Conservation (phyloP, 768 basidiomycete genomes). For the Mycena floridula region DNA sequence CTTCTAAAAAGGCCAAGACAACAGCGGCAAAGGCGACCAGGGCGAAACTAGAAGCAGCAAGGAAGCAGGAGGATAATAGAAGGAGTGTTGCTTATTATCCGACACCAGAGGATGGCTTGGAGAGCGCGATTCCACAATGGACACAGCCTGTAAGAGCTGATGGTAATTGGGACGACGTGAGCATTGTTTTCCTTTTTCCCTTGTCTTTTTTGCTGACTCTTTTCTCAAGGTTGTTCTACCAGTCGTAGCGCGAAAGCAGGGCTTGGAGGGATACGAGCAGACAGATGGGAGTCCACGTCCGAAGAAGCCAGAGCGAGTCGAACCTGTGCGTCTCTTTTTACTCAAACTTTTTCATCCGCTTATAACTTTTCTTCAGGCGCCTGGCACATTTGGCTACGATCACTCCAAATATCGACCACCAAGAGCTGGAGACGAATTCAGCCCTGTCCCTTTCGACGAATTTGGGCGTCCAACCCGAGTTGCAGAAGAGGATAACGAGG, state of each 20-base stretch:
- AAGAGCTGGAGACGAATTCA: conserved; percentile 33
- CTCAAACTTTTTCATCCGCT: neutral
- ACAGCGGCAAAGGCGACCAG: conserved; percentile 36
- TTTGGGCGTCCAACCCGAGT: conserved; percentile 37
- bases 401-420: conserved; percentile 60
- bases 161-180: conserved; percentile 83
- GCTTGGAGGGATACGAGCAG: conserved; percentile 62
- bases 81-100: conserved; percentile 68
- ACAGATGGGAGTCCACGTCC: conserved; percentile 64
- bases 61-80: conserved; percentile 34
- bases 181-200: conserved; percentile 16
- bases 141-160: conserved; percentile 62
- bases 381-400: conserved; percentile 80
- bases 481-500: conserved; percentile 15
- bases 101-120: conserved; percentile 47
- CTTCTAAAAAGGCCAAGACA: conserved; percentile 34
- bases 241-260: conserved; percentile 79
- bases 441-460: conserved; percentile 65
- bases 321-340: conserved; percentile 44
- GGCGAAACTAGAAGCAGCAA: conserved; percentile 26
- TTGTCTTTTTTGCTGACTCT: conserved; percentile 7
- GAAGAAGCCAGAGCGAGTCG: conserved; percentile 34
- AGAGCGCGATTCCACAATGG: conserved; percentile 78
- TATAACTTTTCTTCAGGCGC: conserved; percentile 41
- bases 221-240: conserved; percentile 67